phyloP scores from a whole-genome alignment of 768 basidiomycete species.

The Suillus alpinus region DNA sequence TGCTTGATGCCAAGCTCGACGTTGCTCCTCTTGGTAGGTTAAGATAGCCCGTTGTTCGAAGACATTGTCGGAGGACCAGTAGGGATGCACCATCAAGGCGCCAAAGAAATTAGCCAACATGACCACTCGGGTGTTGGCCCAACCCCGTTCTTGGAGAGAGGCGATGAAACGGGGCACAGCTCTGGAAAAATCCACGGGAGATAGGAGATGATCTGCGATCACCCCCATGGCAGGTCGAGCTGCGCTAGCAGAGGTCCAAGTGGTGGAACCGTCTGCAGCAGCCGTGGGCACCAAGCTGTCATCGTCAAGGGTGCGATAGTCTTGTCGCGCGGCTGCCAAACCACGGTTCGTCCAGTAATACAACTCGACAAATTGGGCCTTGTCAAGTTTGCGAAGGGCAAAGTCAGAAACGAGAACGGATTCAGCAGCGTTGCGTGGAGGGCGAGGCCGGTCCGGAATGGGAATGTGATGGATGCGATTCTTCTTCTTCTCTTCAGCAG shows the following conservation, averaged over 20 bases:
- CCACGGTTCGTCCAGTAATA: background rate
- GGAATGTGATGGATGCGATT: too few relatives aligned
- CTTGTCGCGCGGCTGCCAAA: rapidly evolving
- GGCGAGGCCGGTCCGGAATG: too few relatives aligned
- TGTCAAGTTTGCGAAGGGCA: too few relatives aligned
- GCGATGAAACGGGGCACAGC: too few relatives aligned
- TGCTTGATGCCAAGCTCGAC: background rate
- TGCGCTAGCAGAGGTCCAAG: background rate
- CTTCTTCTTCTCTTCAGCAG: too few relatives aligned
- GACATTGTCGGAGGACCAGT: background rate
- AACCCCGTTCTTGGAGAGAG: too few relatives aligned
- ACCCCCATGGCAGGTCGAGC: background rate
- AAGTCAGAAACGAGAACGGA: too few relatives aligned
- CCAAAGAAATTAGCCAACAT: background rate
- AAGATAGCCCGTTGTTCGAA: background rate
- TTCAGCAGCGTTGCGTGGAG: too few relatives aligned
- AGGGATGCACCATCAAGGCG: background rate
- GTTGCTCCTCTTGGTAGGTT: background rate
- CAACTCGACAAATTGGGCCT: background rate
- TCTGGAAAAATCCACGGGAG: too few relatives aligned
- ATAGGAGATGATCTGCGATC: too few relatives aligned
- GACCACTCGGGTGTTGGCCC: too few relatives aligned
- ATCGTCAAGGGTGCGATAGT: background rate
- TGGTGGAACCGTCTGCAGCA: background rate
- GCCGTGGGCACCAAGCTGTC: background rate